Evolutionary conservation across 1,284 basidiomycete species (phyloP), one percentile per base, ranked within the genome.

Genomic region (Cystobasidiaceae sp.): DNA sequence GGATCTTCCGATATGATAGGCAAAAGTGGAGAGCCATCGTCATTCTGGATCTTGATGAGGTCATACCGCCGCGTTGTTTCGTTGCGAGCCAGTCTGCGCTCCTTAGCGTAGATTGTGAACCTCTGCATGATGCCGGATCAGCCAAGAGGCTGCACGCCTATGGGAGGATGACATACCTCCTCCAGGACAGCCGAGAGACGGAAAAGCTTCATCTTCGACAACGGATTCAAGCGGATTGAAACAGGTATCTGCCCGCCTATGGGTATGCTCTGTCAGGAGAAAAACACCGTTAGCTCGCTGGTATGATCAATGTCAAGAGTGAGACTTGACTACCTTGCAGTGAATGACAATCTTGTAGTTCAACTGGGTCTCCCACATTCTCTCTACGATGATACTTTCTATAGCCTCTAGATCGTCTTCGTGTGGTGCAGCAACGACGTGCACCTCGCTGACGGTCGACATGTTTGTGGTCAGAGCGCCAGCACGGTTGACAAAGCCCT

Each of bases 331-430:
- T 34, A 70, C 71, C 67, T 88, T 86, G 13, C 89, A 90, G 32
- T 86, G 84, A 27, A 97, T 79, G 0, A 87, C 83, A 63, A 97
- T 86, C 68, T 78, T 72, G 72, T 90, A 93, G 70, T 90, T 86
- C 74, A 97, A 80, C 75, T 96, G 88, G 66, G 86, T 83, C 67
- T 97, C 93, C 93, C 93, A 98, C 71, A 88, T 86, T 25, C 91
- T 81, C 75, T 96, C 89, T 13, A 97, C 86, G 52, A 93, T 83
- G 67, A 97, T 86, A 71, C 86, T 80, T 73, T 90, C 90, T 3
- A 81, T 83, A 68, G 88, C 88, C 73, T 93, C 90, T 34, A 73
- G 70, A 34, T 73, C 74, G 25, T 79, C 77, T 74, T 78, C 74
- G 57, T 78, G 70, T 5, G 90, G 91, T 51, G 82, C 84, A 21